Percentiles rank a stretch among this genome's conserved stretches.
Evolutionary conservation across 257 asterid genomes (phyloP).

Genomic region (Solanum rostratum): DNA sequence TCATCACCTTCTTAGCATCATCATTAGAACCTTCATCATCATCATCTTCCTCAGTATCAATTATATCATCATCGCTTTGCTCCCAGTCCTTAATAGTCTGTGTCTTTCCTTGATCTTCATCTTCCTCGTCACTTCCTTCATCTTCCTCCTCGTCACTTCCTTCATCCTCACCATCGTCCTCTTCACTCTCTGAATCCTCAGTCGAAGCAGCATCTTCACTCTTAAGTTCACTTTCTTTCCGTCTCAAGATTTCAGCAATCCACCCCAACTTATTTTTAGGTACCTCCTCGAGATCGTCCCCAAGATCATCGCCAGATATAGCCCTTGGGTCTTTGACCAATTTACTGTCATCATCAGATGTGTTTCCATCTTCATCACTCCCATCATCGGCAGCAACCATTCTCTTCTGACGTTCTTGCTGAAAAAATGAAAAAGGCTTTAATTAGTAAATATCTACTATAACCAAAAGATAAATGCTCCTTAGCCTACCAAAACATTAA

Average conservation of each 20-base stretch:
- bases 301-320: slow-evolving; percentile 94
- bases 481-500: neutral
- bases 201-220: slow-evolving; percentile 8
- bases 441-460: neutral
- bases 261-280: slow-evolving; percentile 38
- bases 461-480: neutral
- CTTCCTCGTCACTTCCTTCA: slow-evolving; percentile 26
- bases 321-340: slow-evolving; percentile 23
- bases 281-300: slow-evolving; percentile 52
- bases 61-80: slow-evolving; percentile 79
- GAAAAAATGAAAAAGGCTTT: slow-evolving; percentile 2
- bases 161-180: slow-evolving; percentile 18
- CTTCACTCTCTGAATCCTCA: slow-evolving; percentile 24
- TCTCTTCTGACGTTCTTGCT: slow-evolving; percentile 90
- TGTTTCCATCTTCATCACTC: slow-evolving; percentile 49
- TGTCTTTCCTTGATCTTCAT: slow-evolving; percentile 21
- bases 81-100: slow-evolving; percentile 84
- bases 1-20: slow-evolving; percentile 7
- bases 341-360: slow-evolving; percentile 38
- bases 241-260: slow-evolving; percentile 44
- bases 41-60: slow-evolving; percentile 40
- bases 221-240: slow-evolving; percentile 5
- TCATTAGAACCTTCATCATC: slow-evolving; percentile 24
- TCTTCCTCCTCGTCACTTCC: slow-evolving; percentile 39
- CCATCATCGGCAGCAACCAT: slow-evolving; percentile 65